Conservation (phyloP, 257 asterid genomes). For the Forsythia suspensa region DNA sequence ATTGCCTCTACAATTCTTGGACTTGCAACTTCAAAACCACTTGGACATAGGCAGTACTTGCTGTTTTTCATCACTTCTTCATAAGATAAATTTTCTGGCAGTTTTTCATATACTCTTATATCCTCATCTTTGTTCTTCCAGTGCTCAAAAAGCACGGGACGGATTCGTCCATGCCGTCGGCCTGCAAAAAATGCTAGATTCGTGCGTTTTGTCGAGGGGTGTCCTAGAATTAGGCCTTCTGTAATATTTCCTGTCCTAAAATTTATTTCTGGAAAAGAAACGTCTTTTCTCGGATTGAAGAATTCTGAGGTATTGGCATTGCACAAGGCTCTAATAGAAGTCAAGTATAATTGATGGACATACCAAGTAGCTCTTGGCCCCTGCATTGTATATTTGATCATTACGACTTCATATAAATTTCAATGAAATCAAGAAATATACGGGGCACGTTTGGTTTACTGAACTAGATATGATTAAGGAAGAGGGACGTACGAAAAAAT, state of each 20-base stretch:
- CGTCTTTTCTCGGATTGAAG: slow-evolving; percentile 73
- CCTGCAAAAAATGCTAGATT: slow-evolving; percentile 72
- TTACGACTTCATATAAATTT: neutral
- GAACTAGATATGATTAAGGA: no score
- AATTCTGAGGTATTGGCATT: slow-evolving; percentile 74
- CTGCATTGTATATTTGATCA: slow-evolving; percentile 22
- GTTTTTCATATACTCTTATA: slow-evolving; percentile 32
- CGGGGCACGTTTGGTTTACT: no score
- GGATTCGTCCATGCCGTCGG: slow-evolving; percentile 49
- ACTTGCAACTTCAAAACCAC: slow-evolving; percentile 71
- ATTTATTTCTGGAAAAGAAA: slow-evolving; percentile 62
- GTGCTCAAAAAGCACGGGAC: slow-evolving; percentile 40
- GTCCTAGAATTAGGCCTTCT: slow-evolving; percentile 15
- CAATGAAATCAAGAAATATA: neutral
- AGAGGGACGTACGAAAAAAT: no score
- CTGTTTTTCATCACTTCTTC: slow-evolving; percentile 45
- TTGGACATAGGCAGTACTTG: slow-evolving; percentile 62
- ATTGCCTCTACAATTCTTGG: slow-evolving; percentile 62
- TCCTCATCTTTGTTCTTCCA: slow-evolving; percentile 46
- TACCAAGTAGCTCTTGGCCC: slow-evolving; percentile 81
- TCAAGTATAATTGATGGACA: slow-evolving; percentile 56
- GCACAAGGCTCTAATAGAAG: slow-evolving; percentile 65
- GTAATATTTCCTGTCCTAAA: slow-evolving; percentile 31
- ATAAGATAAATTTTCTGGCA: slow-evolving; percentile 37
- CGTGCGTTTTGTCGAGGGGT: slow-evolving; percentile 28